These are phyloP conservation scores for Ilyonectria sp. DNA, from an alignment of 2,329 filamentous ascomycete genomes.

Conservation along the genomic window DNA sequence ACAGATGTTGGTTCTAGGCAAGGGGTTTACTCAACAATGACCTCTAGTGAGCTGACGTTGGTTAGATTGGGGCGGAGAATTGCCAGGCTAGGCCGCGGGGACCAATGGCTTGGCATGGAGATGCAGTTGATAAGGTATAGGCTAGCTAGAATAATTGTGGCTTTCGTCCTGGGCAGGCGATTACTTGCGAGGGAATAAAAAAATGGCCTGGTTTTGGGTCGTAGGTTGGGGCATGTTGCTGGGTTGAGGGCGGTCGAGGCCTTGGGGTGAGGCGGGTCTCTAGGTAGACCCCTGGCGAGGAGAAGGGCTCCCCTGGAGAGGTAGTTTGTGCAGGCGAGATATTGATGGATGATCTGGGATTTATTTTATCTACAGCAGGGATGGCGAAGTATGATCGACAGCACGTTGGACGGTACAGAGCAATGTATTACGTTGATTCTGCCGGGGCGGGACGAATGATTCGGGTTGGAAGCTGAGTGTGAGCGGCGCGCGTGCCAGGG, in stretches of 20 bases:
- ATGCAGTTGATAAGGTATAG: slow-evolving; percentile 1
- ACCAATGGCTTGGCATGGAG: background rate
- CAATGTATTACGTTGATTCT: background rate
- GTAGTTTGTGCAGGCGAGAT: background rate
- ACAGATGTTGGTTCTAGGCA: background rate
- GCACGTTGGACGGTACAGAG: background rate
- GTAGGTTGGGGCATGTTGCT: background rate
- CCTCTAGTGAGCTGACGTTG: background rate
- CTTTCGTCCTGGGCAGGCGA: background rate
- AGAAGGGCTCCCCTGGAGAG: background rate
- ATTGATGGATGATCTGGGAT: background rate
- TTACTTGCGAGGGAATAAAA: background rate
- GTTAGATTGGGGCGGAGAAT: background rate
- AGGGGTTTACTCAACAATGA: background rate
- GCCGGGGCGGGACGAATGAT: background rate
- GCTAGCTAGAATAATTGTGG: background rate
- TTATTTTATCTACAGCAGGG: background rate
- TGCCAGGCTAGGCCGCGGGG: background rate
- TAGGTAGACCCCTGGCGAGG: slow-evolving; percentile 5
- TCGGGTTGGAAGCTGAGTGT: background rate
- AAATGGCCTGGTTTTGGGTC: slow-evolving; percentile 9
- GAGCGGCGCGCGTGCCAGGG: background rate
- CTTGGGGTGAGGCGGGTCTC: slow-evolving; percentile 1
- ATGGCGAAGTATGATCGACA: background rate
- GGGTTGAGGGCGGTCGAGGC: slow-evolving; percentile 6